phyloP scores from a whole-genome alignment of 345 rosid species.

The Ceriops zippeliana region DNA sequence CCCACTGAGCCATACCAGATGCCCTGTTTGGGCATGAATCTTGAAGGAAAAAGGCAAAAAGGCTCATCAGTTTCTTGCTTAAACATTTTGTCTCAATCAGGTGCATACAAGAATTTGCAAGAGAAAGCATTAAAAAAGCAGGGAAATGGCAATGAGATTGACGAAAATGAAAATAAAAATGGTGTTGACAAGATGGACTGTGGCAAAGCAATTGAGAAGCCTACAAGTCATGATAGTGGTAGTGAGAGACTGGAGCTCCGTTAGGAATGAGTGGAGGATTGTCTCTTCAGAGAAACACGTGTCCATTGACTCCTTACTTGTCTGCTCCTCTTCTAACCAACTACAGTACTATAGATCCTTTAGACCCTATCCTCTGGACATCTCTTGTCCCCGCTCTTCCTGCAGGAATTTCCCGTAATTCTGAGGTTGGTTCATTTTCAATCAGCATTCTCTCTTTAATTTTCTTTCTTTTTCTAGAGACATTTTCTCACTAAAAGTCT shows the following conservation, averaged over 20 bases:
- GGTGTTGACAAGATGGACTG: slow-evolving; percentile 62
- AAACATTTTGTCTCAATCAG: slow-evolving; percentile 74
- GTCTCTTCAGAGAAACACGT: slow-evolving; percentile 70
- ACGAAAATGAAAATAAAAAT: slow-evolving; percentile 77
- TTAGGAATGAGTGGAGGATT: slow-evolving; percentile 59
- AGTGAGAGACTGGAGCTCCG: slow-evolving; percentile 52
- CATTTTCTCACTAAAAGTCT: background rate
- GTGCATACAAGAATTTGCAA: slow-evolving; percentile 78
- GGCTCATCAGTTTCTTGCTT: slow-evolving; percentile 58
- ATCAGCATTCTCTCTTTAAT: background rate
- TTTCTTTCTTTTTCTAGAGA: background rate
- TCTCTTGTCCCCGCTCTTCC: slow-evolving; percentile 68
- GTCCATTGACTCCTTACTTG: slow-evolving; percentile 74
- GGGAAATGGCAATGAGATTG: slow-evolving; percentile 56
- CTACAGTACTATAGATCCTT: slow-evolving; percentile 69
- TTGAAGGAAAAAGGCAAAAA: slow-evolving; percentile 46
- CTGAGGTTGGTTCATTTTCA: slow-evolving; percentile 54
- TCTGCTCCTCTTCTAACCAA: slow-evolving; percentile 78
- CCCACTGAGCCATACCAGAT: slow-evolving; percentile 82
- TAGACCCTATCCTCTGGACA: slow-evolving; percentile 86
- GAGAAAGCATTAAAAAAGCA: slow-evolving; percentile 68
- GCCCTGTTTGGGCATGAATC: slow-evolving; percentile 64
- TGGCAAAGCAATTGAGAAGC: slow-evolving; percentile 75
- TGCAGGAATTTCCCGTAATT: slow-evolving; percentile 51
- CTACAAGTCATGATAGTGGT: slow-evolving; percentile 43